Percentiles rank a stretch among this genome's conserved stretches.
Conservation (phyloP, 169 alveolate genomes). For the Plasmodium fragile region DNA sequence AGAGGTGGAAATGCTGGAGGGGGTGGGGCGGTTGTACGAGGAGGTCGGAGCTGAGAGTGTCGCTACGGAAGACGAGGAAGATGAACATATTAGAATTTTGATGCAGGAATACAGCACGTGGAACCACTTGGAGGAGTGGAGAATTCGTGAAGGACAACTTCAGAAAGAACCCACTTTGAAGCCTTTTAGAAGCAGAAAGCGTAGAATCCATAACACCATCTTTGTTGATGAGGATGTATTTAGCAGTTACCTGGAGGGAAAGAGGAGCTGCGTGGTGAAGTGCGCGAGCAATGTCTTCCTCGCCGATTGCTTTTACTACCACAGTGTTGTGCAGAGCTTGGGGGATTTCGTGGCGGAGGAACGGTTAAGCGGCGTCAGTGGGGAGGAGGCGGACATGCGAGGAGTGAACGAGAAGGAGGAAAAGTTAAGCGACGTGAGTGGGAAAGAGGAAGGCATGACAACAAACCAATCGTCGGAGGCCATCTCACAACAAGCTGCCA, state of each 20-base stretch:
- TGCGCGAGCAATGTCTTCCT: constrained; percentile 17
- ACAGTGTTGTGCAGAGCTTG: constrained; percentile 21
- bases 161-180: not conserved
- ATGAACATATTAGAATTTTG: not conserved
- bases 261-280: constrained; percentile 32
- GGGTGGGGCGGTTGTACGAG: too few relatives aligned
- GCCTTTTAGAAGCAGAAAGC: not conserved
- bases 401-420: not conserved
- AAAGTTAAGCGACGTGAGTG: not conserved
- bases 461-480: not conserved
- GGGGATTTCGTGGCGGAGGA: constrained; percentile 19
- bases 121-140: not conserved
- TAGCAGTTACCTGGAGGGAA: constrained; percentile 32
- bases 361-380: not conserved
- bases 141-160: not conserved
- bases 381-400: not conserved
- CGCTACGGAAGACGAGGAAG: not conserved
- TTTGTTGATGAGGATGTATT: constrained; percentile 40
- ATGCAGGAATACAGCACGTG: not conserved
- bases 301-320: constrained; percentile 33
- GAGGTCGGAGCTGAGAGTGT: not conserved
- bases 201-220: constrained; percentile 1
- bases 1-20: not conserved
- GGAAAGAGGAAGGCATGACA: not conserved
- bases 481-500: not conserved